Base-by-base conservation (phyloP, 306 rosid genomes). In the Oemleria cerasiformis region DNA sequence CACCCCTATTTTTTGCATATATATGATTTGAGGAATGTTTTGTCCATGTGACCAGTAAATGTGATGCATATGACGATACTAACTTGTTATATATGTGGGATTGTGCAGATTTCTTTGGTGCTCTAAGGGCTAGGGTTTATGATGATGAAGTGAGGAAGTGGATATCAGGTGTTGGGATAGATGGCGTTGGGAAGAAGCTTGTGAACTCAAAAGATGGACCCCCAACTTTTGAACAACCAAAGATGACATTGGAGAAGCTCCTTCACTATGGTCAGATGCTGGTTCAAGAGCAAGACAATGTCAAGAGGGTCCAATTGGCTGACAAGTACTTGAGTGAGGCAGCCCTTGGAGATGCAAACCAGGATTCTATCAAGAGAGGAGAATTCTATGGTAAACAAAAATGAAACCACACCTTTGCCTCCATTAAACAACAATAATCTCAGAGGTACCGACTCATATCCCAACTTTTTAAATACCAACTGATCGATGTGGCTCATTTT, bases 91-190 rank as follows among this genome's bases (percentile, higher is more conserved):
- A 19, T 67, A 38, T 56, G 16, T 63, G 43, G n/a, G 41, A 42
- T 67, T 63, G 36, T 79, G 83, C 77, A 85, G 87, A 82, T 41
- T 86, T 83, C 78, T 86, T 83, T 19, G 90, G 85, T 65, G 90
- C 89, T 43, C 25, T 86, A 20, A 70, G 87, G 42, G 90, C 90
- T 66, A 75, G 82, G 50, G 90, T 82, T 54, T 86, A 86, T 0
- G 85, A 83, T 8, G 85, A 86, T 62, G 90, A 86, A 80, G 84
- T 86, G 66, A 83, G 90, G 84, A 83, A 83, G 68, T 86, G 87
- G 90, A 39, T 74, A 38, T 73, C 80, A 0, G 71, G 87, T 25
- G 72, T 83, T 53, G 90, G 90, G 20, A 77, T 86, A 8, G 77
- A 80, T 23, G 50, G 51, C 71, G 50, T 86, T 63, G 87, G 90